Evolutionary conservation across 352 stramenopile genomes (phyloP), one percentile per base, ranked within the genome.

Genomic region (Phytophthora cryptogea): DNA sequence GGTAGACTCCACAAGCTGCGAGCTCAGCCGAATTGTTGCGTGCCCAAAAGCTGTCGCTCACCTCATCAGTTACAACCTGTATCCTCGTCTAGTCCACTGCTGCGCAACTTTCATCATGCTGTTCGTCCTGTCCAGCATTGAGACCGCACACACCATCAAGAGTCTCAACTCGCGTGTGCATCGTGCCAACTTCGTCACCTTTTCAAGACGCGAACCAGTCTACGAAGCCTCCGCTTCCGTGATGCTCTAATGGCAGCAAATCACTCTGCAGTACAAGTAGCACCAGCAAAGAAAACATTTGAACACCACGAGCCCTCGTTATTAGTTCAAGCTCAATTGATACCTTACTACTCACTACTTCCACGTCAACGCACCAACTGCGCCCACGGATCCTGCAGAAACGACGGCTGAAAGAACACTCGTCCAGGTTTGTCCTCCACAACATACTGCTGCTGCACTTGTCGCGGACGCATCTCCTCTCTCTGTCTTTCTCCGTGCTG

Each of bases 391-490:
- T 92, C 76, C 8, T 75, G 43, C 2, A 92, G 64, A 59, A 89
- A 92, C 32, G 80, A 88, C 8, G 80, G 80, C 63, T 86, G 74
- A 60, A 92, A 92, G 31, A 90, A 69, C 48, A 88, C 76, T 37
- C 80, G 74, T 14, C 78, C 82, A 20, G 68, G 51, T 16, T 63
- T 65, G 49, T 66, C 31, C 17, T 63, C 7, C 5, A 8, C 40
- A 9, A 10, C 14, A 50, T 49, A 59, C 16, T 40, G 9, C 7
- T 54, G 44, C 20, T 47, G 59, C 27, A 60, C 43, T 42, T 64
- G 63, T 16, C 37, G 63, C 17, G 54, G 49, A 49, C 41, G 56
- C 40, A 71, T 51, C 11, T 76, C 30, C 30, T 66, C 47, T 49
- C 44, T 54, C 36, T 48, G 44, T n/a, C 40, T 45, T 2, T 17